A percentile compares a stretch with the other conserved stretches of the same genome.
These are phyloP conservation scores for Alternaria atra DNA, from an alignment of 2,329 filamentous ascomycete genomes.

Conservation along the genomic window DNA sequence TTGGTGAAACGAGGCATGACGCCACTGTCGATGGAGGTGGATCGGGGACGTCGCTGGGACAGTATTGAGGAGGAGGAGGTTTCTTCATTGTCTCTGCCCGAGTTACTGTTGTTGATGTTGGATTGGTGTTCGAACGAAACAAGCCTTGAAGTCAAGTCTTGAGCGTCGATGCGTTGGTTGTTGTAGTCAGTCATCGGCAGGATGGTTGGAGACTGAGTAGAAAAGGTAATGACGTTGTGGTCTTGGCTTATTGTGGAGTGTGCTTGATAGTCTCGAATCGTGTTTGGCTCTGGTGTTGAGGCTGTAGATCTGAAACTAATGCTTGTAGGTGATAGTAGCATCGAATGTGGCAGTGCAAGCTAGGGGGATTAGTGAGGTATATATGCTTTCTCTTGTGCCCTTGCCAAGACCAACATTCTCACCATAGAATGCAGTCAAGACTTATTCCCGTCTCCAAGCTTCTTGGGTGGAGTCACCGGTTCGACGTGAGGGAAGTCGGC, in stretches of 20 bases:
- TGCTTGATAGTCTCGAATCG: neutral
- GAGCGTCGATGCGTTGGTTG: constrained; percentile 33
- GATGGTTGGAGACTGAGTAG: constrained; percentile 12
- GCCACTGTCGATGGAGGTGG: constrained; percentile 41
- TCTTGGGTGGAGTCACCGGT: constrained; percentile 23
- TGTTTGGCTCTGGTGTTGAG: constrained; percentile 5
- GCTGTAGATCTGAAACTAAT: constrained; percentile 6
- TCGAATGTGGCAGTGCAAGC: constrained; percentile 13
- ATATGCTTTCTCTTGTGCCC: constrained; percentile 16
- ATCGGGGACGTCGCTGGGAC: constrained; percentile 32
- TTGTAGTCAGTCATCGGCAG: constrained; percentile 45
- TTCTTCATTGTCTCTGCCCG: constrained; percentile 23
- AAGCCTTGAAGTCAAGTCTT: constrained; percentile 38
- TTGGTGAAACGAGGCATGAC: constrained; percentile 34
- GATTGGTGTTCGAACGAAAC: constrained; percentile 19
- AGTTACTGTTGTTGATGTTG: neutral
- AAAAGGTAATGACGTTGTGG: constrained; percentile 12
- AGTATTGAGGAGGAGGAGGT: constrained; percentile 25
- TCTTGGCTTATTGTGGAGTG: constrained; percentile 7
- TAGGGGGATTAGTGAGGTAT: constrained; percentile 15
- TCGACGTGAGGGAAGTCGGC: constrained; percentile 3
- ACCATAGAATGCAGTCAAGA: constrained; percentile 14
- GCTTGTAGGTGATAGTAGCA: neutral
- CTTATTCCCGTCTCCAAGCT: constrained; percentile 25
- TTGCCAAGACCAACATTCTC: constrained; percentile 20